These are phyloP conservation scores for Ambispora gerdemannii DNA, from an alignment of 192 early-diverging fungal genomes.

Conservation along the genomic window DNA sequence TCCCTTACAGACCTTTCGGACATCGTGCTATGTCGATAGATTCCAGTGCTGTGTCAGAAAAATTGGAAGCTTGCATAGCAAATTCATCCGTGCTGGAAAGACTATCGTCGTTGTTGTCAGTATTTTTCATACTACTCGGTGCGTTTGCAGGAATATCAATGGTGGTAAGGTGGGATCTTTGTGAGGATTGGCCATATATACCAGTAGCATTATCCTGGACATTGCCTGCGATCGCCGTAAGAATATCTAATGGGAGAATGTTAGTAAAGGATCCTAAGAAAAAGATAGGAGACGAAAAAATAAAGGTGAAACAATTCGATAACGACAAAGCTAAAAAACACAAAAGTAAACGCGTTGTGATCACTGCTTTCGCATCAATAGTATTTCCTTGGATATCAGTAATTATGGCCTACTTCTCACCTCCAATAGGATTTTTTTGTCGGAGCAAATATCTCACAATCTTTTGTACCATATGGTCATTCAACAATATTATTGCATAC, in stretches of 20 bases:
- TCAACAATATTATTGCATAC: too few species aligned
- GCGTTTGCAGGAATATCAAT: conserved; percentile 7
- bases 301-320: not conserved
- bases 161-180: not conserved
- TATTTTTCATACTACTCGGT: conserved; percentile 8
- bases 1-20: not conserved
- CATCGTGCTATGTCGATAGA: not conserved
- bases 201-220: too few species aligned
- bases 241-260: not conserved
- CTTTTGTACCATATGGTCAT: too few species aligned
- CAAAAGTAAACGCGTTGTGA: not conserved
- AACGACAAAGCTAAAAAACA: not conserved
- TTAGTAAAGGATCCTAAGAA: not conserved
- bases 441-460: too few species aligned
- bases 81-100: not conserved
- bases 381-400: too few species aligned
- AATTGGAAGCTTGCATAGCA: too few species aligned
- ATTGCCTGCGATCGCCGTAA: too few species aligned
- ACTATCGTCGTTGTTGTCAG: too few species aligned
- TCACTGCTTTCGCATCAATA: too few species aligned
- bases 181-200: too few species aligned
- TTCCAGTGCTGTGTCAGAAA: too few species aligned
- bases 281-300: not conserved
- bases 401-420: not conserved
- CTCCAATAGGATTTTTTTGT: too few species aligned